Base-by-base conservation (phyloP, 2,329 filamentous ascomycete species). In the Aspergillus tanneri region DNA sequence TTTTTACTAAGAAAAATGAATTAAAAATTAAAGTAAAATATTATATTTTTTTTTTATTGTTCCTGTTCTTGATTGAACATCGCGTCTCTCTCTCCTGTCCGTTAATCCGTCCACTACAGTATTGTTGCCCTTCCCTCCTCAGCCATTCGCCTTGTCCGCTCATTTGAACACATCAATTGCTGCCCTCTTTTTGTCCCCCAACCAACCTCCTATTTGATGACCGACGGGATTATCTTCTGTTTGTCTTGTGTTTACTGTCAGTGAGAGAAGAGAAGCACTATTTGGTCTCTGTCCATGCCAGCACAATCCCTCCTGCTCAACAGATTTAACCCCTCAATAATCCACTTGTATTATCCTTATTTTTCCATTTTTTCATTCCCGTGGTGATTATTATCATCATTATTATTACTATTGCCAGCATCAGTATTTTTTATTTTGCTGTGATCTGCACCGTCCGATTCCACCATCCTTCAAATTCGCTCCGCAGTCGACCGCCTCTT, bases 401-500 rank as follows among this genome's bases (percentile, higher is more conserved):
- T 50, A 43, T 48, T 50, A 42, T 52, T 45, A 45, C 47, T 38
- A 45, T 50, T 50, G 21, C 37, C n/a, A 14, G 40, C 11, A 21
- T 39, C 18, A 35, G 24, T 30, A 37, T 37, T 45, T n/a, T 27
- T 28, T n/a, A 41, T 39, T 38, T 11, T 34, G 22, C 47, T 59
- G 44, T 44, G 58, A 61, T 61, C 57, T 55, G 53, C 56, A 56
- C 35, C 53, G 46, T 50, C 54, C 43, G 43, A 46, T 27, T 39
- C 36, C 49, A 43, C 42, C 40, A 49, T 49, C 41, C 22, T 47
- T 48, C 46, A 45, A 51, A 52, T 34, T 51, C 41, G 46, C 47
- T 52, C 57, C 54, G 43, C 40, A 34, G 52, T 56, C 58, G 54
- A 59, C 55, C 60, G 58, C 58, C 57, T 60, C 52, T 60, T 55